Conservation (phyloP, 83 land plant species). For the Isoetes engelmannii region DNA sequence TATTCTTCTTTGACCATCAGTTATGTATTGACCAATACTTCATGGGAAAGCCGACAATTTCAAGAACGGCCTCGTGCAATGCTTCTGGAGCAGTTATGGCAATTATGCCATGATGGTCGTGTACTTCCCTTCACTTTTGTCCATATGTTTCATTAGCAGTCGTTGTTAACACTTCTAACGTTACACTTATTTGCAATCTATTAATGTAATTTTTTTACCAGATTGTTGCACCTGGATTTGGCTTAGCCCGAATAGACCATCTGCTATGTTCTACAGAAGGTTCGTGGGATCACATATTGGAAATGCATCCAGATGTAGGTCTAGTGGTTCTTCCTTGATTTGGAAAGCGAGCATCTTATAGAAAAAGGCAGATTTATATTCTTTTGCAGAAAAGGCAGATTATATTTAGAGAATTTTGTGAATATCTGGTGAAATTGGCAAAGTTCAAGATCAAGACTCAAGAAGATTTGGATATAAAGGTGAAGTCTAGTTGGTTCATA, state of each 20-base stretch:
- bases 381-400: conserved; percentile 3
- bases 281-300: background rate
- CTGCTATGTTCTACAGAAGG: background rate
- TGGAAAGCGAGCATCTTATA: background rate
- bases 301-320: background rate
- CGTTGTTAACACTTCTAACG: background rate
- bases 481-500: background rate
- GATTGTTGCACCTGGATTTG: conserved; percentile 4
- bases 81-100: background rate
- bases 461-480: background rate
- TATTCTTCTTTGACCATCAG: no score
- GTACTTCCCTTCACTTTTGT: background rate
- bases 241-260: conserved; percentile 3
- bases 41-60: background rate
- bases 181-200: background rate
- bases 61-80: background rate
- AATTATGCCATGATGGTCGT: conserved; percentile 1
- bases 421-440: background rate
- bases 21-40: no score
- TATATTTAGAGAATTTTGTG: conserved; percentile 8
- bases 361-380: background rate
- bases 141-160: background rate
- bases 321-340: background rate
- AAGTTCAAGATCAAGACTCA: background rate
- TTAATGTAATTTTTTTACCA: background rate